Base-by-base conservation (phyloP, 331 rosid genomes). In the Acacia concinna region DNA sequence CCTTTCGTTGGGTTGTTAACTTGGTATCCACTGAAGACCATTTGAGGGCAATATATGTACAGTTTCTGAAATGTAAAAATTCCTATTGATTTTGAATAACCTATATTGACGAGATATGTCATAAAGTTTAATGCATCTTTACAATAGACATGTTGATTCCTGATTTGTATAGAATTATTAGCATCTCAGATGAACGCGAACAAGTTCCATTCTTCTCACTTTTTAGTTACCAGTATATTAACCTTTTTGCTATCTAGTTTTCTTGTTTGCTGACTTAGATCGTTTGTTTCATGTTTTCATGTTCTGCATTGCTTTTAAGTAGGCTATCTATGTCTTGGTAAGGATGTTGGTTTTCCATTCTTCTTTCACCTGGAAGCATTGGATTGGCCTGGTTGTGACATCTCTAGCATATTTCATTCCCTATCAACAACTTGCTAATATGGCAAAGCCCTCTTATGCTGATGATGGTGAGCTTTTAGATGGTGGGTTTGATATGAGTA, bases 401-500 rank as follows among this genome's bases (percentile, higher is more conserved):
- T 91, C 98, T 8, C 63, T 84, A 17, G 97, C 95, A 21, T 96
- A 90, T 84, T 28, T 38, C 32, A 32, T 91, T 74, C 97, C 99
- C 15, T 93, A 96, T 83, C 83, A 90, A 81, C 99, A 91, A 78
- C 93, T 96, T 54, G 88, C 88, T 23, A 88, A 85, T 34, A 96
- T 96, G 99, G 99, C 98, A 18, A 84, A 73, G 21, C 99, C 97
- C 30, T 23, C 84, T 71, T 93, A 86, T 44, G 84, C 83, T 13
- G 86, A 87, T 23, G 89, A 90, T 84, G 99, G 98, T 73, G 98
- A 96, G 52, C 99, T 96, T 73, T 73, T 93, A 23, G 98, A 96
- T 78, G 99, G 99, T 10, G 99, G 99, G 11, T 96, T 93, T 87
- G 98, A 96, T 87, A 93, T 90, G 99, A 82, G 81, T 34, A 93